Evolutionary conservation across 768 basidiomycete genomes (phyloP).

Genomic region (Strobilomyces echinocephalus): DNA sequence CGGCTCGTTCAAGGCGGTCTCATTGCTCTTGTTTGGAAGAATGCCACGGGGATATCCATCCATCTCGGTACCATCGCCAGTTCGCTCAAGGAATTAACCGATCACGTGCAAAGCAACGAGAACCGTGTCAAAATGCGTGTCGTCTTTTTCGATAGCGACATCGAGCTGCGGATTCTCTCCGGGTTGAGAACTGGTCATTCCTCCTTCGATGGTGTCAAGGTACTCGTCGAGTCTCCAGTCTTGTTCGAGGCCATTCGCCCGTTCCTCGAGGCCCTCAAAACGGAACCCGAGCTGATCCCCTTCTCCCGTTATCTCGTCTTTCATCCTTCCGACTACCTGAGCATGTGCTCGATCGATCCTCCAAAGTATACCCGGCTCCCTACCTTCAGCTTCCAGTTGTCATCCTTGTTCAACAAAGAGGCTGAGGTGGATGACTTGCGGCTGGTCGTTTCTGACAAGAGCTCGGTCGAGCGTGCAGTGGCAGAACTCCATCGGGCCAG

Average conservation of each 20-base stretch:
- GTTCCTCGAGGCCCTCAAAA: slow-evolving; percentile 57
- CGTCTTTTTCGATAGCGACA: slow-evolving; percentile 57
- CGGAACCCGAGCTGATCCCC: slow-evolving; percentile 54
- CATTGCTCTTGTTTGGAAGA: slow-evolving; percentile 54
- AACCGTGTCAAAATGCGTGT: slow-evolving; percentile 40
- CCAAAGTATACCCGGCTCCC: slow-evolving; percentile 54
- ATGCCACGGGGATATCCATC: slow-evolving; percentile 31
- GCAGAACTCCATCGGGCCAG: slow-evolving; percentile 42
- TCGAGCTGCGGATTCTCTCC: slow-evolving; percentile 46
- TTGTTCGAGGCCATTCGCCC: slow-evolving; percentile 67
- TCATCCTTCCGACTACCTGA: slow-evolving; percentile 34
- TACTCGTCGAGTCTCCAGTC: slow-evolving; percentile 58
- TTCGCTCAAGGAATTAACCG: slow-evolving; percentile 39
- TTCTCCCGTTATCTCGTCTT: slow-evolving; percentile 52
- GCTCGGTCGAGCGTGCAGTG: slow-evolving; percentile 46
- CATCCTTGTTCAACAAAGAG: slow-evolving; percentile 45
- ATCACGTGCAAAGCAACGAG: slow-evolving; percentile 34
- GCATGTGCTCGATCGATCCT: slow-evolving; percentile 36
- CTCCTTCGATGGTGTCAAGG: slow-evolving; percentile 18
- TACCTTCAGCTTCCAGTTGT: slow-evolving; percentile 52
- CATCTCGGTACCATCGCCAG: slow-evolving; percentile 53
- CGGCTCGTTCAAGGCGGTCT: slow-evolving; percentile 59
- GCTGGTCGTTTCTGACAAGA: slow-evolving; percentile 38
- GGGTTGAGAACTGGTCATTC: slow-evolving; percentile 30
- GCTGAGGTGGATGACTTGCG: slow-evolving; percentile 37